phyloP scores from a whole-genome alignment of 805 yeast species.

The Hanseniaspora pseudoguilliermondii region DNA sequence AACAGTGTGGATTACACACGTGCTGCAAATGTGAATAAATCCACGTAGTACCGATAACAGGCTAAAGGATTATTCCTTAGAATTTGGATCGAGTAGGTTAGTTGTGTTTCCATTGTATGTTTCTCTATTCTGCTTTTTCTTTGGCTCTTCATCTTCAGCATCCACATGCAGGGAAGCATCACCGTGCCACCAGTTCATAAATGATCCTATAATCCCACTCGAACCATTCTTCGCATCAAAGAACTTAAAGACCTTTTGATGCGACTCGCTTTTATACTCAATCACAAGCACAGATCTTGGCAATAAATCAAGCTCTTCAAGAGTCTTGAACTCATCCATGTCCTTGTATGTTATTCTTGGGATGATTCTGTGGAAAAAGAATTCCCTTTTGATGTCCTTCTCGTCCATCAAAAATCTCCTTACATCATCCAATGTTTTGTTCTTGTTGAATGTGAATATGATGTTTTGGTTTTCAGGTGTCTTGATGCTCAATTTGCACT shows the following conservation, averaged over 20 bases:
- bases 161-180: neutral
- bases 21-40: too few relatives aligned
- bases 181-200: conserved; percentile 28
- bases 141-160: conserved; percentile 4
- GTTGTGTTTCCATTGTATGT: conserved; percentile 46
- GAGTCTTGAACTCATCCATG: conserved; percentile 45
- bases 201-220: conserved; percentile 25
- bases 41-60: too few relatives aligned
- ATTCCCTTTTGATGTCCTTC: conserved; percentile 37
- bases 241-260: conserved; percentile 18
- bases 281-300: conserved; percentile 67
- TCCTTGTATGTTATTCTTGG: conserved; percentile 54
- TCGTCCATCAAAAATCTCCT: conserved; percentile 44
- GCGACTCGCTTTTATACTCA: conserved; percentile 36
- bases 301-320: conserved; percentile 44
- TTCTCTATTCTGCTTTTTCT: conserved; percentile 27
- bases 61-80: neutral
- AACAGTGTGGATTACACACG: too few relatives aligned
- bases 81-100: conserved; percentile 1
- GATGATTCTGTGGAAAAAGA: conserved; percentile 36
- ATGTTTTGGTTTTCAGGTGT: conserved; percentile 54
- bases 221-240: conserved; percentile 22
- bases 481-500: conserved; percentile 43
- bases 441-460: conserved; percentile 36
- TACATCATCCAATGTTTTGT: conserved; percentile 41